These are phyloP conservation scores for Aspergillus cristatus DNA, from an alignment of 495 filamentous ascomycete genomes.

Conservation along the genomic window DNA sequence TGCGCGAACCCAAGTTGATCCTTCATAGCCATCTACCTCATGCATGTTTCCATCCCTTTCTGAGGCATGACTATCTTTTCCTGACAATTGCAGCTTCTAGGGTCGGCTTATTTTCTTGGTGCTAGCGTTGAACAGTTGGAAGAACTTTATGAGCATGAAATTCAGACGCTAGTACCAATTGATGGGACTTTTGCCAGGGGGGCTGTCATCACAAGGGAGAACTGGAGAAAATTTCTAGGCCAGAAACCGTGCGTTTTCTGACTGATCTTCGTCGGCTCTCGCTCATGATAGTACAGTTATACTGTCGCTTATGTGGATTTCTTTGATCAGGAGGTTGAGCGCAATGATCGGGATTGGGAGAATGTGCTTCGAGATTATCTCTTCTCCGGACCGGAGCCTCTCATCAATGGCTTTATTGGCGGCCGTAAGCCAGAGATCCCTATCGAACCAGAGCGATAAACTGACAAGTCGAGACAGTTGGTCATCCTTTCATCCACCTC, in stretches of 20 bases:
- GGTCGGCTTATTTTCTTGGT: slow-evolving; percentile 64
- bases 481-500: slow-evolving; percentile 77
- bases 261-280: no score
- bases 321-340: slow-evolving; percentile 68
- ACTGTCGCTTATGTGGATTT: slow-evolving; percentile 74
- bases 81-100: slow-evolving; percentile 35
- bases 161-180: slow-evolving; percentile 41
- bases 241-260: slow-evolving; percentile 36
- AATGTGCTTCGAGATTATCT: slow-evolving; percentile 60
- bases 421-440: slow-evolving; percentile 64
- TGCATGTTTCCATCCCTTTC: slow-evolving; percentile 1
- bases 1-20: slow-evolving; percentile 5
- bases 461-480: slow-evolving; percentile 42
- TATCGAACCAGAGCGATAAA: background rate
- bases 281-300: slow-evolving; percentile 31
- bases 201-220: slow-evolving; percentile 54
- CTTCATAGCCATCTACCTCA: slow-evolving; percentile 6
- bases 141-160: slow-evolving; percentile 57
- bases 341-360: slow-evolving; percentile 66
- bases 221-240: slow-evolving; percentile 64
- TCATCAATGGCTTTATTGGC: slow-evolving; percentile 60
- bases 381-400: slow-evolving; percentile 58
- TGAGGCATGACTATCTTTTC: background rate
- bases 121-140: slow-evolving; percentile 51
- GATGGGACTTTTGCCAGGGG: slow-evolving; percentile 58